Percentiles rank a stretch among this genome's conserved stretches.
Evolutionary conservation across 768 basidiomycete genomes (phyloP).

Genomic region (Podaxis rugospora): DNA sequence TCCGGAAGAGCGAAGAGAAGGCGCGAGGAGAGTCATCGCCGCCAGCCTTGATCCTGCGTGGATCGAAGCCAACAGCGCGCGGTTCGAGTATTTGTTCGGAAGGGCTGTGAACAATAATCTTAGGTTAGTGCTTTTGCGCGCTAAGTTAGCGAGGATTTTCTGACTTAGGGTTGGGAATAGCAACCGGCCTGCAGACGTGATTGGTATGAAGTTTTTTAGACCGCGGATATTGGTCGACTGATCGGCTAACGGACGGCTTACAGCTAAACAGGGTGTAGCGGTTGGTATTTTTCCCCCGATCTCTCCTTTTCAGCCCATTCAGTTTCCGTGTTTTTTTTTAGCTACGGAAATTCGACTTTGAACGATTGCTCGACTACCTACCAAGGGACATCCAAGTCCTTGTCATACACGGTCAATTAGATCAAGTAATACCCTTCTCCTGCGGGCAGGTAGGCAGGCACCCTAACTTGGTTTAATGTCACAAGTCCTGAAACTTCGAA

Average conservation of each 20-base stretch:
- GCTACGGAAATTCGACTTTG: conserved; percentile 29
- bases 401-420: conserved; percentile 37
- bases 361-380: conserved; percentile 22
- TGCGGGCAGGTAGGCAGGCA: background rate
- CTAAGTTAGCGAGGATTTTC: background rate
- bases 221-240: background rate
- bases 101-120: conserved; percentile 15
- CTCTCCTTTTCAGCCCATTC: background rate
- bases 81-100: conserved; percentile 21
- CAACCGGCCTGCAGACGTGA: conserved; percentile 22
- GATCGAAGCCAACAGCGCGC: conserved; percentile 19
- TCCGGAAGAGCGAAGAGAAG: conserved; percentile 21
- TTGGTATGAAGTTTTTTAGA: conserved; percentile 17
- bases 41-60: conserved; percentile 24
- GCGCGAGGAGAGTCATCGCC: conserved; percentile 20
- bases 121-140: background rate
- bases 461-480: background rate
- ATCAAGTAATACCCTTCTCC: conserved; percentile 29
- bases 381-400: conserved; percentile 31
- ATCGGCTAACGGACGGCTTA: background rate
- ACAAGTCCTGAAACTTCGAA: background rate
- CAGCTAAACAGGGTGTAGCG: conserved; percentile 25
- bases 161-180: conserved; percentile 9
- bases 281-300: conserved; percentile 15
- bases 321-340: conserved; percentile 9